These are phyloP conservation scores for Neurospora sp. DNA, from an alignment of 495 filamentous ascomycete species.

Conservation along the genomic window DNA sequence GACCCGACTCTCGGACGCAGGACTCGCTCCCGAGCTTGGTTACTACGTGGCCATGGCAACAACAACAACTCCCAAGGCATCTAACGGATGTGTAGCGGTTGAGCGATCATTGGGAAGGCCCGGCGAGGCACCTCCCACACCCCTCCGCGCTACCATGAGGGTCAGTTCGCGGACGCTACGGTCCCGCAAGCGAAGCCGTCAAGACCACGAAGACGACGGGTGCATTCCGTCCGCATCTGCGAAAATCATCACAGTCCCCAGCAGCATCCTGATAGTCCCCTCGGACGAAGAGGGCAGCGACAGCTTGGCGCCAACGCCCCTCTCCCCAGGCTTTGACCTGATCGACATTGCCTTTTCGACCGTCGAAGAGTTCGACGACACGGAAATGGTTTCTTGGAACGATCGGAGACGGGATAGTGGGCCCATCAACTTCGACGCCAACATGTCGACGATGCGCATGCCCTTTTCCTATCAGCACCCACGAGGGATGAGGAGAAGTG, in stretches of 20 bases:
- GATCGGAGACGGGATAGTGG: neutral
- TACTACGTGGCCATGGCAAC: neutral
- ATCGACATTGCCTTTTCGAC: neutral
- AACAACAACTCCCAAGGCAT: slow-evolving; percentile 1
- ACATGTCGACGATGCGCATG: slow-evolving; percentile 9
- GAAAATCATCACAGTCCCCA: neutral
- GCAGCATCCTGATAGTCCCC: neutral
- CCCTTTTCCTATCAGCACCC: slow-evolving; percentile 7
- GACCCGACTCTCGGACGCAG: slow-evolving; percentile 7
- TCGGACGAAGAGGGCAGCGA: neutral
- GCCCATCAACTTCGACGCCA: neutral
- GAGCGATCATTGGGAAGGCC: slow-evolving; percentile 2
- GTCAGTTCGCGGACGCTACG: neutral
- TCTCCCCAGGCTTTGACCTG: neutral
- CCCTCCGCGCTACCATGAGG: neutral
- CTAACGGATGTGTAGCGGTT: slow-evolving; percentile 9
- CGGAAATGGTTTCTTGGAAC: neutral
- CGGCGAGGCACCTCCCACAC: neutral
- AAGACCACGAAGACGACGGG: neutral
- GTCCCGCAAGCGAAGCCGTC: neutral
- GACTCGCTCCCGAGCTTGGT: neutral
- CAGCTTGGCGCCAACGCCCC: neutral
- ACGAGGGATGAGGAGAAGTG: neutral
- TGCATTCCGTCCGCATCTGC: neutral
- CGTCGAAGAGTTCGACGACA: neutral